Evolutionary conservation across 352 stramenopile species (phyloP).

Genomic region (Phytopythium mirpurense): DNA sequence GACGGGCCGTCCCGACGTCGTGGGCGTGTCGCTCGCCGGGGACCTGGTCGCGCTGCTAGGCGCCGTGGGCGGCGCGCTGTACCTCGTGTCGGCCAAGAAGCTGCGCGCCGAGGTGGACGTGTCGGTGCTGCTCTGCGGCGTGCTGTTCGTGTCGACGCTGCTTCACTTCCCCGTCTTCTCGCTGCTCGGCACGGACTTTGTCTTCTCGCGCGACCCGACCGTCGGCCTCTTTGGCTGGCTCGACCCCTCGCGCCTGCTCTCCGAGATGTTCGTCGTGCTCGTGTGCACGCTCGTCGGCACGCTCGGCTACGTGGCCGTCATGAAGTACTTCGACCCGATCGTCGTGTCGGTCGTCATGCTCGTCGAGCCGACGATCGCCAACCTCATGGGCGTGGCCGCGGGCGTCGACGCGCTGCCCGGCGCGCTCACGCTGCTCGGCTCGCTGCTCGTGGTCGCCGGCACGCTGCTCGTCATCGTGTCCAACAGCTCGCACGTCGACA

Average conservation of each 20-base stretch:
- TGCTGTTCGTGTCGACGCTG: constrained; percentile 66
- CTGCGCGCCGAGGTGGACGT: constrained; percentile 66
- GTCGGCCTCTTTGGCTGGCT: constrained; percentile 87
- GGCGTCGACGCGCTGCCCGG: constrained; percentile 78
- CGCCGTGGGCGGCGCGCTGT: constrained; percentile 66
- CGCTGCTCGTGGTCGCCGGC: constrained; percentile 59
- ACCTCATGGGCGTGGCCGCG: constrained; percentile 64
- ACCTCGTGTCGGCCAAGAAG: constrained; percentile 69
- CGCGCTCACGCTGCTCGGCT: constrained; percentile 56
- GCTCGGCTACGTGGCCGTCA: constrained; percentile 80
- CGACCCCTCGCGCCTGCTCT: constrained; percentile 47
- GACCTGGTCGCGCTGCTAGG: constrained; percentile 74
- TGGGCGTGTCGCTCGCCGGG: constrained; percentile 45
- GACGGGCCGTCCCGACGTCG: constrained; percentile 23
- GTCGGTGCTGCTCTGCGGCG: constrained; percentile 49
- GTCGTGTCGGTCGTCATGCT: constrained; percentile 88
- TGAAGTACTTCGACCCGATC: constrained; percentile 92
- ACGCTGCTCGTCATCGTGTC: constrained; percentile 71
- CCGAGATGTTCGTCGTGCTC: constrained; percentile 82
- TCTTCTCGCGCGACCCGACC: constrained; percentile 60
- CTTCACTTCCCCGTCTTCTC: constrained; percentile 66
- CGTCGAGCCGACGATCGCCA: constrained; percentile 79
- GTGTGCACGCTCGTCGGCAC: constrained; percentile 85
- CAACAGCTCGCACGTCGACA: constrained; percentile 68
- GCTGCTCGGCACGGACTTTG: constrained; percentile 52